These are phyloP conservation scores for Ilyonectria destructans DNA, from an alignment of 2,329 filamentous ascomycete species.

Conservation along the genomic window DNA sequence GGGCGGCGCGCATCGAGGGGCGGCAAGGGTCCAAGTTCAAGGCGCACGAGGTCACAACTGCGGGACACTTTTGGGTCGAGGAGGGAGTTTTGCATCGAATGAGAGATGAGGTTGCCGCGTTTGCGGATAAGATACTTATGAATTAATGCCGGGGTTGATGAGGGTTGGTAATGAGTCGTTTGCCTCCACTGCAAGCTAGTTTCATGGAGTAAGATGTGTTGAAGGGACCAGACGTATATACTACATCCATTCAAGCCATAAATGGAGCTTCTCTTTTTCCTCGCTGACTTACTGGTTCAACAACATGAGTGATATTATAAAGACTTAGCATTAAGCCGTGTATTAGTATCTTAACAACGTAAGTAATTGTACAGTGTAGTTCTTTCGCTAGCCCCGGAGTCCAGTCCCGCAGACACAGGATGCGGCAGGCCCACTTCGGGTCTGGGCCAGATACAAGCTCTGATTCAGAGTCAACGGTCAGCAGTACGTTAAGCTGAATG, in stretches of 20 bases:
- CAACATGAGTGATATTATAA: too few relatives aligned
- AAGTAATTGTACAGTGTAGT: too few relatives aligned
- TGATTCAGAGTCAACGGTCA: too few relatives aligned
- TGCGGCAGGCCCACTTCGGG: too few relatives aligned
- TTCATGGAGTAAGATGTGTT: neutral
- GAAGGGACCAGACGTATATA: neutral
- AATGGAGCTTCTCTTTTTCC: too few relatives aligned
- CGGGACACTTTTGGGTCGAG: slow-evolving; percentile 77
- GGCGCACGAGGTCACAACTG: slow-evolving; percentile 65
- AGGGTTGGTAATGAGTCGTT: neutral
- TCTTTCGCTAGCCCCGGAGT: too few relatives aligned
- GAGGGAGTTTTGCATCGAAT: slow-evolving; percentile 60
- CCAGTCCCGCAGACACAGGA: too few relatives aligned
- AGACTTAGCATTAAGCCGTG: too few relatives aligned
- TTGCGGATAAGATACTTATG: slow-evolving; percentile 45
- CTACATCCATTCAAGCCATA: too few relatives aligned
- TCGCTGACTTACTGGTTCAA: too few relatives aligned
- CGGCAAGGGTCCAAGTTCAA: slow-evolving; percentile 63
- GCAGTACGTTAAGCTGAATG: neutral
- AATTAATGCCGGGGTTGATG: slow-evolving; percentile 12
- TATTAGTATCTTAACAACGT: too few relatives aligned
- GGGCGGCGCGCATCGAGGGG: slow-evolving; percentile 71
- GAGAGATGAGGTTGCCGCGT: slow-evolving; percentile 46
- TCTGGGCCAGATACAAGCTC: too few relatives aligned
- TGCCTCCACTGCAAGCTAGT: neutral